Percentiles rank a stretch among this genome's conserved stretches.
These are phyloP conservation scores for Babesia divergens DNA, from an alignment of 169 alveolate species.

Conservation along the genomic window DNA sequence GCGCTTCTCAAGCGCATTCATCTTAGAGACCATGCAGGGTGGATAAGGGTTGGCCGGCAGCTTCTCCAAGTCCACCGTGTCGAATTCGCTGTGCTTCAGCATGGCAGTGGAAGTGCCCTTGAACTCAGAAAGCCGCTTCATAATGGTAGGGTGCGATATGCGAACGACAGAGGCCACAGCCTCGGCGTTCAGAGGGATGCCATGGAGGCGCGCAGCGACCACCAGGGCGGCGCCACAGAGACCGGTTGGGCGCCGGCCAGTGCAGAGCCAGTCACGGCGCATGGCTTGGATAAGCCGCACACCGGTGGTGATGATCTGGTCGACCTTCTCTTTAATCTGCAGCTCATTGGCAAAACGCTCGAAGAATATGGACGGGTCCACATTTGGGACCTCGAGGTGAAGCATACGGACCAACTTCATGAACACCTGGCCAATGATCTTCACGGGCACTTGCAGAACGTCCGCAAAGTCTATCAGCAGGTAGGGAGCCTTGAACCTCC, in stretches of 20 bases:
- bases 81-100: slow-evolving; percentile 89
- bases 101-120: slow-evolving; percentile 89
- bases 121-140: slow-evolving; percentile 93
- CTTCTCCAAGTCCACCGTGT: slow-evolving; percentile 77
- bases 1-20: slow-evolving; percentile 49
- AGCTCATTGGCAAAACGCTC: slow-evolving; percentile 94
- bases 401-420: slow-evolving; percentile 86
- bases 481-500: slow-evolving; percentile 91
- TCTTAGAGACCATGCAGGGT: slow-evolving; percentile 70
- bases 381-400: slow-evolving; percentile 87
- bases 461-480: slow-evolving; percentile 93
- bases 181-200: slow-evolving; percentile 82
- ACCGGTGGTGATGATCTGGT: slow-evolving; percentile 91
- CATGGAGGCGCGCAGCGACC: slow-evolving; percentile 96
- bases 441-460: slow-evolving; percentile 87
- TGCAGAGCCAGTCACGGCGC: slow-evolving; percentile 96
- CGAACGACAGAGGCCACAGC: slow-evolving; percentile 90
- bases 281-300: slow-evolving; percentile 93
- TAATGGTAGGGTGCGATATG: slow-evolving; percentile 92
- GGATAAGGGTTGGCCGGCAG: slow-evolving; percentile 81
- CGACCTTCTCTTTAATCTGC: slow-evolving; percentile 88
- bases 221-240: slow-evolving; percentile 98
- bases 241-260: slow-evolving; percentile 98
- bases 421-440: slow-evolving; percentile 84
- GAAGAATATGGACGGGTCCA: slow-evolving; percentile 94